Conservation (phyloP, 331 rosid species). For the Ulmus americana region DNA sequence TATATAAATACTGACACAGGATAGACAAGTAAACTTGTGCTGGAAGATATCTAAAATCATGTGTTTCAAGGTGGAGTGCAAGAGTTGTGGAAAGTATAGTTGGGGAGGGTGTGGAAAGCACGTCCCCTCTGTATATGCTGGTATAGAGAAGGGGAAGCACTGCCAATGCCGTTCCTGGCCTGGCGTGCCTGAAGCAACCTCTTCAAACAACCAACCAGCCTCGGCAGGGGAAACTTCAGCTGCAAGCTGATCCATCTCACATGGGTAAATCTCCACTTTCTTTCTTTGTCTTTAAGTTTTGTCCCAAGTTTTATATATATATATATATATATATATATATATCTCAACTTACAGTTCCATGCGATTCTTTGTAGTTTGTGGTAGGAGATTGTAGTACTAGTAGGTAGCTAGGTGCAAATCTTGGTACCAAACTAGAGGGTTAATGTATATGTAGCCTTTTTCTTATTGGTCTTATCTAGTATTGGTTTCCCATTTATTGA, state of each 20-base stretch:
- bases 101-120: constrained; percentile 73
- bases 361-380: not conserved
- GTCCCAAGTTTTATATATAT: no score
- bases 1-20: not conserved
- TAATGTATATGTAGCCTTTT: not conserved
- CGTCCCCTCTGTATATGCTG: constrained; percentile 28
- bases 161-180: constrained; percentile 86
- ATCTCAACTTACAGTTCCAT: not conserved
- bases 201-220: not conserved
- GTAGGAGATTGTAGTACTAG: not conserved
- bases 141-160: constrained; percentile 59
- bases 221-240: constrained; percentile 4
- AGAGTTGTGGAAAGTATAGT: constrained; percentile 33
- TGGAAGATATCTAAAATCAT: constrained; percentile 12
- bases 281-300: not conserved
- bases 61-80: constrained; percentile 53
- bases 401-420: not conserved
- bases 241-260: not conserved
- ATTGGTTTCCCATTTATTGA: not conserved
- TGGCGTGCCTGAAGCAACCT: constrained; percentile 35
- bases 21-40: not conserved
- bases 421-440: not conserved
- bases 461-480: not conserved
- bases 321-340: not conserved
- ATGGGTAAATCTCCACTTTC: not conserved